Evolutionary conservation across 306 rosid species (phyloP).

Genomic region (Pyrus pyrifolia): DNA sequence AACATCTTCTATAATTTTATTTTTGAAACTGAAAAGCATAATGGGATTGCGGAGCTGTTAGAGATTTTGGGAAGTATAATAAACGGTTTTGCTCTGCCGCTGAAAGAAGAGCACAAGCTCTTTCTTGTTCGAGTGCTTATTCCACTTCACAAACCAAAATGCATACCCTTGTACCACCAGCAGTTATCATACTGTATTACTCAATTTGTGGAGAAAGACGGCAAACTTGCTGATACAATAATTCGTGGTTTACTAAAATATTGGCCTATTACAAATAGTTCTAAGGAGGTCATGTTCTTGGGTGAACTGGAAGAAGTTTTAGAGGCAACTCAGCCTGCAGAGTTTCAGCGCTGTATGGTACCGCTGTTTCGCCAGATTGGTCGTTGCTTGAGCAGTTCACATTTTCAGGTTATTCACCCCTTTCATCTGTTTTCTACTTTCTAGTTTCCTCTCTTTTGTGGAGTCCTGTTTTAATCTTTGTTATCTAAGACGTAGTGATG

Average conservation of each 20-base stretch:
- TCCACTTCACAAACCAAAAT: constrained; percentile 96
- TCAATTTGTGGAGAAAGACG: constrained; percentile 93
- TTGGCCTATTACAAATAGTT: constrained; percentile 95
- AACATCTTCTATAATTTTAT: constrained; percentile 78
- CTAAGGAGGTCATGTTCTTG: constrained; percentile 97
- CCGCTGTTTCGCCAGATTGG: constrained; percentile 77
- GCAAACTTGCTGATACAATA: constrained; percentile 97
- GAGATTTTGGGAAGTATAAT: constrained; percentile 98
- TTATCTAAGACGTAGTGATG: background rate
- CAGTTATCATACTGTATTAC: constrained; percentile 91
- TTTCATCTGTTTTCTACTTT: constrained; percentile 16
- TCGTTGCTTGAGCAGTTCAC: constrained; percentile 88
- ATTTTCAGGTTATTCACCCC: constrained; percentile 64
- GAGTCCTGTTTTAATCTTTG: constrained; percentile 3
- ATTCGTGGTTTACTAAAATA: constrained; percentile 83
- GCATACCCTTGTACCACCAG: constrained; percentile 88
- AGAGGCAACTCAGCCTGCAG: constrained; percentile 92
- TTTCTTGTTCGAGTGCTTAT: constrained; percentile 89
- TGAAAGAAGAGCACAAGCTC: constrained; percentile 97
- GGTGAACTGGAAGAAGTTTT: constrained; percentile 97
- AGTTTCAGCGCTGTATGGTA: constrained; percentile 88
- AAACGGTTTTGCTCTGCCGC: constrained; percentile 90
- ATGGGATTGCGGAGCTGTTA: constrained; percentile 86
- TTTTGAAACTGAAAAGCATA: constrained; percentile 96
- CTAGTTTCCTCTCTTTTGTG: constrained; percentile 1